phyloP scores from a whole-genome alignment of 1,139 yeast species.

The Taphrina pruni region DNA sequence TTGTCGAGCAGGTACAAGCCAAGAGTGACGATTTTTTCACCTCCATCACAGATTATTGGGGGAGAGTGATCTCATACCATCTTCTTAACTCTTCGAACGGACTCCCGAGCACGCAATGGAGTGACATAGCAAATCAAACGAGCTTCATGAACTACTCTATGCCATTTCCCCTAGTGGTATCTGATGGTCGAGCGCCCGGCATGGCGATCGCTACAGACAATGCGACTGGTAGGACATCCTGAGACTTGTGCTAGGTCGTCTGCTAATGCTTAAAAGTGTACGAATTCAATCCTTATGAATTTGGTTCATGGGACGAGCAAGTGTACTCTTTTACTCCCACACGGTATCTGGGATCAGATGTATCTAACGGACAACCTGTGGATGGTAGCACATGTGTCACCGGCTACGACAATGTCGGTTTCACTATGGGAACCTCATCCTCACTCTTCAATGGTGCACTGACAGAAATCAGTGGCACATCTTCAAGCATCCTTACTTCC shows the following conservation, averaged over 20 bases:
- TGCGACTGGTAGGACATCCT: conserved; percentile 55
- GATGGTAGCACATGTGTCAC: conserved; percentile 55
- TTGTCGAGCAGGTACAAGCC: conserved; percentile 61
- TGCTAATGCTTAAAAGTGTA: conserved; percentile 65
- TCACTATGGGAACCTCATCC: conserved; percentile 74
- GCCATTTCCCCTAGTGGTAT: conserved; percentile 84
- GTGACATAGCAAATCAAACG: conserved; percentile 62
- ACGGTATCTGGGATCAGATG: conserved; percentile 74
- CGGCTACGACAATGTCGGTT: conserved; percentile 76
- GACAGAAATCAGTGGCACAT: conserved; percentile 36
- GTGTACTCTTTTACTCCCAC: conserved; percentile 69
- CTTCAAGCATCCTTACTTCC: conserved; percentile 55
- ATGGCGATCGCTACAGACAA: conserved; percentile 47
- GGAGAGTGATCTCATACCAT: conserved; percentile 77
- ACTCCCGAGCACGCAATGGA: conserved; percentile 71
- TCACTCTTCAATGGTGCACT: conserved; percentile 55
- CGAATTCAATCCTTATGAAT: conserved; percentile 80
- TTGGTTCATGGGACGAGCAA: conserved; percentile 86
- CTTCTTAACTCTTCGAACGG: conserved; percentile 61
- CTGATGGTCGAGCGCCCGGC: conserved; percentile 77
- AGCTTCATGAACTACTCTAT: conserved; percentile 63
- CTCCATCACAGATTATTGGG: conserved; percentile 80
- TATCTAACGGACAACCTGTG: conserved; percentile 59
- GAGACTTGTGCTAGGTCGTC: not conserved
- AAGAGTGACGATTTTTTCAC: conserved; percentile 75